Conservation (phyloP, 352 stramenopile species). For the Lagenidium giganteum region DNA sequence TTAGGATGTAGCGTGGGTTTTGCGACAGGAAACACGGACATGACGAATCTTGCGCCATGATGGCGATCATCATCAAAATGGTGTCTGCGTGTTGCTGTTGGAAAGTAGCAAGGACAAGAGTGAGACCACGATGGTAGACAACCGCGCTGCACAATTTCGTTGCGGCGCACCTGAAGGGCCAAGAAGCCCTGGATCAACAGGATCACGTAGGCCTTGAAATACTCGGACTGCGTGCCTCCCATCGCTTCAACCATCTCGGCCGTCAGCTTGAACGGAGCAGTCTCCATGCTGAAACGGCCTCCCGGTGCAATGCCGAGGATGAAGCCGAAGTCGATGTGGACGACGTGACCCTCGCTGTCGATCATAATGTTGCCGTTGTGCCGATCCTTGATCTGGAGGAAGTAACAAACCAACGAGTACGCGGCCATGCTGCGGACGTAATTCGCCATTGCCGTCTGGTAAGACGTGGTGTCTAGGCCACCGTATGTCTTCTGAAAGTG, state of each 20-base stretch:
- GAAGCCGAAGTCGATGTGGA: constrained; percentile 99
- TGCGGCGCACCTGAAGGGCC: constrained; percentile 81
- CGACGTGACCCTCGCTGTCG: constrained; percentile 94
- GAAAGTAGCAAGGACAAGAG: constrained; percentile 11
- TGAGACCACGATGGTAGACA: not conserved
- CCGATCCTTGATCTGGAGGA: constrained; percentile 98
- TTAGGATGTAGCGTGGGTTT: constrained; percentile 69
- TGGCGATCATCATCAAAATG: constrained; percentile 95
- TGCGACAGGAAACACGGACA: constrained; percentile 94
- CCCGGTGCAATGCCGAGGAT: constrained; percentile 96
- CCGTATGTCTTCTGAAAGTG: constrained; percentile 95
- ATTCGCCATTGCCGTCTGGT: constrained; percentile 95
- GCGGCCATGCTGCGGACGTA: constrained; percentile 96
- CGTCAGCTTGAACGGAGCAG: constrained; percentile 98
- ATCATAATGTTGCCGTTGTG: constrained; percentile 99
- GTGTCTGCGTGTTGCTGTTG: constrained; percentile 86
- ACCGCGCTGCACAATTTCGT: not conserved
- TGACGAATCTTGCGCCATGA: constrained; percentile 94
- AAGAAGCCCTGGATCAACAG: constrained; percentile 97
- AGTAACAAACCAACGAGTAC: constrained; percentile 97
- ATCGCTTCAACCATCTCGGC: constrained; percentile 98
- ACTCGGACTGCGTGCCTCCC: constrained; percentile 86
- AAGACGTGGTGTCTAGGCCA: constrained; percentile 58
- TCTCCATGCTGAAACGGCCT: constrained; percentile 93
- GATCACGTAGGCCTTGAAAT: constrained; percentile 97